Evolutionary conservation across 176 grass and related monocot genomes (phyloP).

Genomic region (Raddia distichophylla): DNA sequence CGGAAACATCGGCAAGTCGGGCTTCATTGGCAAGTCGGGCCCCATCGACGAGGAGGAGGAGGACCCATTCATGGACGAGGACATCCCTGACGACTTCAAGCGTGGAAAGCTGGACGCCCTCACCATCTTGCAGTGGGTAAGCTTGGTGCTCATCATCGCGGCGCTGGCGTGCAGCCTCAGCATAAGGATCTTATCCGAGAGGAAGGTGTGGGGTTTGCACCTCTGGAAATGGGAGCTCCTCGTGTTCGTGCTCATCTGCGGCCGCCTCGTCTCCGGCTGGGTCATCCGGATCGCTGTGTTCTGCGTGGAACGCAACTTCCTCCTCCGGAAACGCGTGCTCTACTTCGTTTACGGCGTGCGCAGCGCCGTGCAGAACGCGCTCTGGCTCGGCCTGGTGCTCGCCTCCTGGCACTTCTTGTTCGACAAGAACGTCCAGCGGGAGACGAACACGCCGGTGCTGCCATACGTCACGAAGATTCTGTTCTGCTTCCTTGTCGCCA

Average conservation of each 20-base stretch:
- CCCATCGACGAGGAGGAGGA: slow-evolving; percentile 75
- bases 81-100: slow-evolving; percentile 85
- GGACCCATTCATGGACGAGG: slow-evolving; percentile 78
- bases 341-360: slow-evolving; percentile 90
- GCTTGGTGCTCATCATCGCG: slow-evolving; percentile 66
- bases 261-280: slow-evolving; percentile 77
- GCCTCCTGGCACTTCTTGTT: slow-evolving; percentile 78
- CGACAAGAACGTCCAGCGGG: slow-evolving; percentile 53
- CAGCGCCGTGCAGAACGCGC: slow-evolving; percentile 61
- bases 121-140: slow-evolving; percentile 70
- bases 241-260: slow-evolving; percentile 77
- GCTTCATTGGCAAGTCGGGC: slow-evolving; percentile 56
- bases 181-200: slow-evolving; percentile 34
- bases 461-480: slow-evolving; percentile 78
- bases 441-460: slow-evolving; percentile 42
- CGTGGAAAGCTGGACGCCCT: slow-evolving; percentile 57
- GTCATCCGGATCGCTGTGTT: slow-evolving; percentile 68
- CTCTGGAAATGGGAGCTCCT: slow-evolving; percentile 84
- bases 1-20: slow-evolving; percentile 42
- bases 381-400: slow-evolving; percentile 78
- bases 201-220: slow-evolving; percentile 49
- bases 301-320: slow-evolving; percentile 73
- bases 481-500: slow-evolving; percentile 68
- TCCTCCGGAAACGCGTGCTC: slow-evolving; percentile 72
- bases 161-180: slow-evolving; percentile 57